These are phyloP conservation scores for Patellaria atrata DNA, from an alignment of 495 filamentous ascomycete genomes.

Conservation along the genomic window DNA sequence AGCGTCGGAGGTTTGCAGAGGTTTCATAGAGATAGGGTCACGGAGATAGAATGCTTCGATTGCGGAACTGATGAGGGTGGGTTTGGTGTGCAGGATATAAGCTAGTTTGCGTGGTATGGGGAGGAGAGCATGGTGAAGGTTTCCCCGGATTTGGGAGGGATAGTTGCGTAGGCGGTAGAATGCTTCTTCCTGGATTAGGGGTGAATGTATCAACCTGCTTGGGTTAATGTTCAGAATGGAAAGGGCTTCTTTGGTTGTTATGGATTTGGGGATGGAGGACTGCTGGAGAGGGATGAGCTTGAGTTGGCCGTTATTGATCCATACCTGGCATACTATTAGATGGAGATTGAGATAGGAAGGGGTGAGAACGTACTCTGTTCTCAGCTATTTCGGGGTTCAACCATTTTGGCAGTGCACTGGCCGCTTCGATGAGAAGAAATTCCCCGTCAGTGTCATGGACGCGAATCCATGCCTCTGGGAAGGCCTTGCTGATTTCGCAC, in stretches of 20 bases:
- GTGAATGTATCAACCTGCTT: constrained; percentile 43
- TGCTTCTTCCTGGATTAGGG: constrained; percentile 69
- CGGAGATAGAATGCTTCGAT: constrained; percentile 88
- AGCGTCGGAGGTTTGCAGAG: constrained; percentile 39
- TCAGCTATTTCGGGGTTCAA: constrained; percentile 80
- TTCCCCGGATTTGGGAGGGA: constrained; percentile 53
- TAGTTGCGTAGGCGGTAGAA: constrained; percentile 79
- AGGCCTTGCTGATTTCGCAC: constrained; percentile 61
- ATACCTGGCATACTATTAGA: constrained; percentile 18
- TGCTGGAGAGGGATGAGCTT: constrained; percentile 50
- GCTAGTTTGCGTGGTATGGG: constrained; percentile 71
- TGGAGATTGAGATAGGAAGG: background rate
- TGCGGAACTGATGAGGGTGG: constrained; percentile 63
- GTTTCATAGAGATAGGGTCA: constrained; percentile 63
- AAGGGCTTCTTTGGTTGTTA: constrained; percentile 47
- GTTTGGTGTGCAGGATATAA: constrained; percentile 58
- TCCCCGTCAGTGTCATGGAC: constrained; percentile 83
- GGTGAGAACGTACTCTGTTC: constrained; percentile 43
- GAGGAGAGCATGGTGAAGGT: constrained; percentile 54
- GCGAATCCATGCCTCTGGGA: constrained; percentile 64
- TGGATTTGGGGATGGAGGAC: constrained; percentile 27
- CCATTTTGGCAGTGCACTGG: constrained; percentile 76
- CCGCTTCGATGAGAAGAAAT: constrained; percentile 89
- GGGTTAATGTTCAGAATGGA: constrained; percentile 39
- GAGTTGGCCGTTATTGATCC: constrained; percentile 51